These are phyloP conservation scores for Rhytidiadelphus loreus DNA, from an alignment of 225 moss, liverwort and hornwort species.

Conservation along the genomic window DNA sequence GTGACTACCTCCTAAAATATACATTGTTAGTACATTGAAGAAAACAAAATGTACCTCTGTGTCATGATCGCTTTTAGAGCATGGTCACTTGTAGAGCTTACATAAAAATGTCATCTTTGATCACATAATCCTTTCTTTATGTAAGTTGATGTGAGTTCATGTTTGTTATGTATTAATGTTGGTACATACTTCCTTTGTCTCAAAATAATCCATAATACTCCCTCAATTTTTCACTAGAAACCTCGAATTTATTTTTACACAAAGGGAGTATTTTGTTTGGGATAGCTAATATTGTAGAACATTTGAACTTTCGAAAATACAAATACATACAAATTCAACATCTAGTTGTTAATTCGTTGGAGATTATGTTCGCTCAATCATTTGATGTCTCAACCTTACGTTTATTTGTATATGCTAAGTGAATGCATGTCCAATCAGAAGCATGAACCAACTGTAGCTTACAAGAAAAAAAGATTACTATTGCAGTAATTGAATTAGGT, in stretches of 20 bases:
- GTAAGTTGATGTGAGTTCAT: too few species aligned
- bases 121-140: not conserved
- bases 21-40: too few species aligned
- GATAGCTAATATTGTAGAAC: accelerated
- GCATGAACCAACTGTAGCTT: not conserved
- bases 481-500: not conserved
- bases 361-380: not conserved
- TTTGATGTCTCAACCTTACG: not conserved
- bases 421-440: not conserved
- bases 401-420: not conserved
- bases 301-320: not conserved
- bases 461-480: accelerated
- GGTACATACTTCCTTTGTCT: too few species aligned
- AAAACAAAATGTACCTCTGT: too few species aligned
- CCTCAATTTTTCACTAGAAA: too few species aligned
- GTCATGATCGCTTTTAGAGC: too few species aligned
- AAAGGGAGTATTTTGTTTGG: not conserved
- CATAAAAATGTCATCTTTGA: not conserved
- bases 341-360: not conserved
- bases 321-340: too few species aligned
- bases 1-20: too few species aligned
- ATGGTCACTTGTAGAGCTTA: too few species aligned
- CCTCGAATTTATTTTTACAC: too few species aligned
- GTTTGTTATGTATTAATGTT: not conserved
- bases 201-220: too few species aligned